These are phyloP conservation scores for Globisporangium middletonii DNA, from an alignment of 352 stramenopile genomes.

Conservation along the genomic window DNA sequence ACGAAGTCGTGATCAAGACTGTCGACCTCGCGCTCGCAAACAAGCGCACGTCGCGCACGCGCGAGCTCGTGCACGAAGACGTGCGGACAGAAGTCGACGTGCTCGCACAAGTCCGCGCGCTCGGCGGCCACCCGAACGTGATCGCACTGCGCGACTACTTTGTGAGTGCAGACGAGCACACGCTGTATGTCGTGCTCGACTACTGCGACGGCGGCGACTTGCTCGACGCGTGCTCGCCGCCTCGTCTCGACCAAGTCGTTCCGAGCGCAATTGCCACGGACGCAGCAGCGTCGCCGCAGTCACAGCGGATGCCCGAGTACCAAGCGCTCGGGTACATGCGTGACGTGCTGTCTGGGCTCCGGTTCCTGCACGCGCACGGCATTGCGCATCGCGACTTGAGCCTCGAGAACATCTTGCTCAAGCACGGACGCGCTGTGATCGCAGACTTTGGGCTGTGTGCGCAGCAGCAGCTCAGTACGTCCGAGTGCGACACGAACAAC, in stretches of 20 bases:
- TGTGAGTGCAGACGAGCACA: constrained; percentile 33
- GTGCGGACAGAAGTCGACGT: constrained; percentile 66
- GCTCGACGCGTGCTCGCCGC: constrained; percentile 45
- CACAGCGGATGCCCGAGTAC: constrained; percentile 30
- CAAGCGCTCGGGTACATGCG: constrained; percentile 49
- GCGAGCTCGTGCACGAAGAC: constrained; percentile 59
- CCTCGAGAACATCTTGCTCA: constrained; percentile 96
- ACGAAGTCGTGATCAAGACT: constrained; percentile 68
- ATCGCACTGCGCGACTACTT: constrained; percentile 68
- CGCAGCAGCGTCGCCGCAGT: constrained; percentile 1
- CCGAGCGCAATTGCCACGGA: constrained; percentile 10
- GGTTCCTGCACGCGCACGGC: constrained; percentile 59
- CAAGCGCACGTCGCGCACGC: constrained; percentile 40
- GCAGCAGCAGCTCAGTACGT: constrained; percentile 27
- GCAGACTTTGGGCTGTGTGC: constrained; percentile 67
- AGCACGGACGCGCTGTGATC: constrained; percentile 47
- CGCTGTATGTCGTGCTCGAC: constrained; percentile 70
- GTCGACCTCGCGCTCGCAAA: constrained; percentile 53
- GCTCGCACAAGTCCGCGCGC: constrained; percentile 37
- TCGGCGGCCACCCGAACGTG: constrained; percentile 66
- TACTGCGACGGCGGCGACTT: constrained; percentile 73
- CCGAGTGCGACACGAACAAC: constrained; percentile 6
- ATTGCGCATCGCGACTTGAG: constrained; percentile 93
- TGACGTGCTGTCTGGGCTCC: constrained; percentile 62
- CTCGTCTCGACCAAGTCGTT: not conserved